Evolutionary conservation across 2,329 filamentous ascomycete genomes (phyloP).

Genomic region (Phialophora verrucosa): DNA sequence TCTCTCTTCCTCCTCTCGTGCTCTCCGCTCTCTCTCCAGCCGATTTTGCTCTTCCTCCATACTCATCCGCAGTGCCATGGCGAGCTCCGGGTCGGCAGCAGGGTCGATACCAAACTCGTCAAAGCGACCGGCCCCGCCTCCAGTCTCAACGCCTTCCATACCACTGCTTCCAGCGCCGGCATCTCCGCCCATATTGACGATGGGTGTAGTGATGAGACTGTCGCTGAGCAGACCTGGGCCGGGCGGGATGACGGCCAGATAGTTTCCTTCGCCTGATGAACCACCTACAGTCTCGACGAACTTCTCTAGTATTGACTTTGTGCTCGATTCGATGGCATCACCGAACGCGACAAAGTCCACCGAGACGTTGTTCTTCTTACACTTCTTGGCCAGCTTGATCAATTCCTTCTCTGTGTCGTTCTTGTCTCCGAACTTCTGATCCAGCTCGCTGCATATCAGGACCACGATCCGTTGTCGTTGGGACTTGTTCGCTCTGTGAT

Average conservation of each 20-base stretch:
- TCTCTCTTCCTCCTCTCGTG: slow-evolving; percentile 74
- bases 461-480: slow-evolving; percentile 96
- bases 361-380: slow-evolving; percentile 96
- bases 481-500: slow-evolving; percentile 97
- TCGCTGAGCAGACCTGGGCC: slow-evolving; percentile 92
- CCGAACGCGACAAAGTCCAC: slow-evolving; percentile 96
- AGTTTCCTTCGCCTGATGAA: slow-evolving; percentile 75
- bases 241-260: slow-evolving; percentile 87
- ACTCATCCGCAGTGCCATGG: slow-evolving; percentile 92
- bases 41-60: slow-evolving; percentile 97
- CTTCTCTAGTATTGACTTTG: slow-evolving; percentile 83
- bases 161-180: slow-evolving; percentile 54
- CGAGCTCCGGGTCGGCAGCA: slow-evolving; percentile 88
- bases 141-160: slow-evolving; percentile 59
- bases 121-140: slow-evolving; percentile 60
- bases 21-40: slow-evolving; percentile 81
- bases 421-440: slow-evolving; percentile 38
- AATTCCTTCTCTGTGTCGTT: slow-evolving; percentile 88
- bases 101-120: slow-evolving; percentile 93
- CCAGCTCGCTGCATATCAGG: slow-evolving; percentile 89
- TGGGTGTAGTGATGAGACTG: slow-evolving; percentile 85
- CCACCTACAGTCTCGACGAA: slow-evolving; percentile 95
- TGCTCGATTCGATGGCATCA: slow-evolving; percentile 81
- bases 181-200: slow-evolving; percentile 75
- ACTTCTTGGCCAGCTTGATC: slow-evolving; percentile 89